Conservation (phyloP, 2,329 filamentous ascomycete species). For the Monosporascus ibericus region DNA sequence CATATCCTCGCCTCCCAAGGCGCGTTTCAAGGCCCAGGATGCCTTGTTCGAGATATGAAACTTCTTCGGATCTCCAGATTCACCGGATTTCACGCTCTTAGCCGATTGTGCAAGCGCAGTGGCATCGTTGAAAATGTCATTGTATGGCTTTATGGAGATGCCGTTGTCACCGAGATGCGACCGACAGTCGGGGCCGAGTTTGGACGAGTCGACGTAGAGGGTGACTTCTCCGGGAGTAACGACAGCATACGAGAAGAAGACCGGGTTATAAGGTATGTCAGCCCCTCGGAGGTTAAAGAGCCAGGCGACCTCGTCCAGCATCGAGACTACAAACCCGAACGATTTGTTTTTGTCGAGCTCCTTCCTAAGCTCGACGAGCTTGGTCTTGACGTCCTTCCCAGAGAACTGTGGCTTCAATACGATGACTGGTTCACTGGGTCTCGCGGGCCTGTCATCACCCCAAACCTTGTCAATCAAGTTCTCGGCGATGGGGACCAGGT, state of each 20-base stretch:
- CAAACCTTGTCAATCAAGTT: slow-evolving; percentile 93
- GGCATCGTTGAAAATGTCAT: slow-evolving; percentile 74
- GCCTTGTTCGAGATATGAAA: slow-evolving; percentile 83
- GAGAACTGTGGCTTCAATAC: slow-evolving; percentile 67
- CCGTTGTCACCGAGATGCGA: slow-evolving; percentile 63
- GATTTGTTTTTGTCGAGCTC: slow-evolving; percentile 88
- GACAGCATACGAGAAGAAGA: slow-evolving; percentile 95
- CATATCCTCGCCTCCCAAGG: slow-evolving; percentile 76
- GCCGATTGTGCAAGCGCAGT: slow-evolving; percentile 49
- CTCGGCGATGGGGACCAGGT: slow-evolving; percentile 66
- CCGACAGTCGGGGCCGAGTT: slow-evolving; percentile 63
- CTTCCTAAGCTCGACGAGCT: slow-evolving; percentile 81
- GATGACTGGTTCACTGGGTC: slow-evolving; percentile 70
- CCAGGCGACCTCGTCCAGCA: slow-evolving; percentile 97
- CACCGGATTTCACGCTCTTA: slow-evolving; percentile 23
- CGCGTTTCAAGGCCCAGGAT: slow-evolving; percentile 86
- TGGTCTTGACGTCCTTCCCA: slow-evolving; percentile 76
- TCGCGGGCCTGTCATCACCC: slow-evolving; percentile 65
- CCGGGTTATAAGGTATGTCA: slow-evolving; percentile 96
- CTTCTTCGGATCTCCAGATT: slow-evolving; percentile 44
- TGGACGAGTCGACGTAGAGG: slow-evolving; percentile 77
- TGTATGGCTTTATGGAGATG: slow-evolving; percentile 75
- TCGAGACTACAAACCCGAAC: slow-evolving; percentile 81
- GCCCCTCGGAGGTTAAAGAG: slow-evolving; percentile 94
- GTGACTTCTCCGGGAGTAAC: slow-evolving; percentile 72